Evolutionary conservation across 1,284 basidiomycete genomes (phyloP).

Genomic region (Amylostereum areolatum): DNA sequence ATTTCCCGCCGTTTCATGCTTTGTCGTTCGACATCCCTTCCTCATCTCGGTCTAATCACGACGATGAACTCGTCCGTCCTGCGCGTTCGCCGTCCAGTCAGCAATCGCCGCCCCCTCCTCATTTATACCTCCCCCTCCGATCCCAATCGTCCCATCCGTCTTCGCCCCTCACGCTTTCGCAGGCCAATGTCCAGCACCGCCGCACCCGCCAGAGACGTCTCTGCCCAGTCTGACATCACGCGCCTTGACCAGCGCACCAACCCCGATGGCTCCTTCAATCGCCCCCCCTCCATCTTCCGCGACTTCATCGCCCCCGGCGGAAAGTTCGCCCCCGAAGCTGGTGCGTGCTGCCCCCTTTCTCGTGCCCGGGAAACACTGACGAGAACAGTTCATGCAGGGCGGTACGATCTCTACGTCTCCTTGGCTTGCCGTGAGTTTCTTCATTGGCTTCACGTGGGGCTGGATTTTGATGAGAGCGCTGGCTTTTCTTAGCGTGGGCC

Average conservation of each 20-base stretch:
- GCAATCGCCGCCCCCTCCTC: no score
- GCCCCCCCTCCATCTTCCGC: constrained; percentile 70
- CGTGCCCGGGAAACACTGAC: neutral
- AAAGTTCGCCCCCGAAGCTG: constrained; percentile 77
- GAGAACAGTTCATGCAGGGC: constrained; percentile 37
- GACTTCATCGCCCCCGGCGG: constrained; percentile 68
- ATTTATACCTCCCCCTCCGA: no score
- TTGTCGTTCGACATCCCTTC: no score
- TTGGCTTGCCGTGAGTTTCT: constrained; percentile 65
- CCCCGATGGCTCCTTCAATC: constrained; percentile 79
- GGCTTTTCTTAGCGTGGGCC: constrained; percentile 80
- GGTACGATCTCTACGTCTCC: constrained; percentile 88
- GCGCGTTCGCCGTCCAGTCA: no score
- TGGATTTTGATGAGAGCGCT: neutral
- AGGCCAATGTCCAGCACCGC: no score
- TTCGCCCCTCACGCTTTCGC: no score
- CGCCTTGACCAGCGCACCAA: constrained; percentile 59
- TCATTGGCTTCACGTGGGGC: neutral
- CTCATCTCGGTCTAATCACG: no score
- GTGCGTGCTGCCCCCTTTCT: constrained; percentile 31
- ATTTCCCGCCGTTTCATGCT: neutral
- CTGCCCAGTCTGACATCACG: constrained; percentile 52
- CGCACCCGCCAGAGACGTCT: constrained; percentile 10
- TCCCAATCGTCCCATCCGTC: no score
- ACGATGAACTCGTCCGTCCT: no score